Evolutionary conservation across 805 yeast genomes (phyloP).

Genomic region (Myxozyma melibiosi): DNA sequence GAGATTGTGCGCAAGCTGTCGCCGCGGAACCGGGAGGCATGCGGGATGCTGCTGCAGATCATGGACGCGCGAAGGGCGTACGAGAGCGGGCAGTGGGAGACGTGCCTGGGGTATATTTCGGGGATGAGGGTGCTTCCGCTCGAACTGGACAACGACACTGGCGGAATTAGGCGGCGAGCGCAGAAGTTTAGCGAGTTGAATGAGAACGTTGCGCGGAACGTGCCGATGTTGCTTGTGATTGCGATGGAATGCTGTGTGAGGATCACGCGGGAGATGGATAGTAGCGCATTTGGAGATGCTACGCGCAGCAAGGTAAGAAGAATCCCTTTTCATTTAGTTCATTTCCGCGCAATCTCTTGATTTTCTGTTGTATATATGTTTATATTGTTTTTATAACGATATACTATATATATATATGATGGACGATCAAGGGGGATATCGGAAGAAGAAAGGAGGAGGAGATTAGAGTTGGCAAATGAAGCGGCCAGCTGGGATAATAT

Average conservation of each 20-base stretch:
- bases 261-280: slow-evolving; percentile 46
- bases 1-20: slow-evolving; percentile 61
- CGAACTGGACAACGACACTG: slow-evolving; percentile 48
- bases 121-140: slow-evolving; percentile 70
- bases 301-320: slow-evolving; percentile 31
- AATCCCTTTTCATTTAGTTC: too few species aligned
- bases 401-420: too few species aligned
- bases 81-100: slow-evolving; percentile 60
- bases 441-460: too few species aligned
- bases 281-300: slow-evolving; percentile 32
- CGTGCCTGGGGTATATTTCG: slow-evolving; percentile 56
- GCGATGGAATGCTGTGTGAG: slow-evolving; percentile 76
- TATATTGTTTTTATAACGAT: too few species aligned
- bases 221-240: slow-evolving; percentile 78
- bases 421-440: too few species aligned
- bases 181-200: slow-evolving; percentile 67
- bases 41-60: slow-evolving; percentile 63
- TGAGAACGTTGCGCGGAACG: slow-evolving; percentile 71
- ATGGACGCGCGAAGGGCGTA: slow-evolving; percentile 66
- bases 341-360: too few species aligned
- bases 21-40: slow-evolving; percentile 61
- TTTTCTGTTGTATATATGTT: too few species aligned
- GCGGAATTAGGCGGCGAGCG: slow-evolving; percentile 64
- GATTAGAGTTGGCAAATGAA: too few species aligned
- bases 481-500: too few species aligned